phyloP scores from a whole-genome alignment of 1,284 basidiomycete genomes.

The Apiotrichum sp. region DNA sequence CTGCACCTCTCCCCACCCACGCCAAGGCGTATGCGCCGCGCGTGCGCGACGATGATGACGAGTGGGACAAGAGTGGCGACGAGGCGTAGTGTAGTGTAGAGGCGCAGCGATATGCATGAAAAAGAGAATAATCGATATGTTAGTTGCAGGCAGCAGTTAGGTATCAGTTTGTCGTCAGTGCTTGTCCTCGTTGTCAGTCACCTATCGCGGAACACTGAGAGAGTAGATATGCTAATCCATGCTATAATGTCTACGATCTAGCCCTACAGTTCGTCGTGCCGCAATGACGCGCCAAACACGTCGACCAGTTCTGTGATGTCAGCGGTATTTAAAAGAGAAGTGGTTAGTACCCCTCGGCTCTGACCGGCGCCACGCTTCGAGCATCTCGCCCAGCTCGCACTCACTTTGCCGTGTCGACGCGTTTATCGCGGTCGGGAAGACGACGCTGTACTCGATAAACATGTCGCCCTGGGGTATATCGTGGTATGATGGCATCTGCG shows the following conservation, averaged over 20 bases:
- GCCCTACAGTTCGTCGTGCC: background rate
- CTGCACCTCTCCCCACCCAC: background rate
- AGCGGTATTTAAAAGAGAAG: too few species aligned
- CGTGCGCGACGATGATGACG: conserved; percentile 1
- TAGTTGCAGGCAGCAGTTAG: too few species aligned
- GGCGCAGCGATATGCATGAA: too few species aligned
- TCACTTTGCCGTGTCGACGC: conserved; percentile 62
- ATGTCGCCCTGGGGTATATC: conserved; percentile 66
- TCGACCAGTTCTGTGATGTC: conserved; percentile 9
- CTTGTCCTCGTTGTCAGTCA: too few species aligned
- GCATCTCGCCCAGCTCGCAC: conserved; percentile 10
- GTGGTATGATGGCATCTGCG: conserved; percentile 66
- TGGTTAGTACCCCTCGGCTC: too few species aligned
- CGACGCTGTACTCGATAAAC: conserved; percentile 84
- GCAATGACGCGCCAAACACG: conserved; percentile 2
- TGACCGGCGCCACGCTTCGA: too few species aligned
- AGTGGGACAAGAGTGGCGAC: conserved; percentile 14
- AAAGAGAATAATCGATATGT: too few species aligned
- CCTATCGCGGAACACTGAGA: too few species aligned
- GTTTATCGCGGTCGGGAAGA: conserved; percentile 68
- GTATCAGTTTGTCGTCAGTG: too few species aligned
- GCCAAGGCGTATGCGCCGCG: background rate
- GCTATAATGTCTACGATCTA: background rate
- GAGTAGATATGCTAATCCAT: background rate
- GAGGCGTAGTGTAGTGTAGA: conserved; percentile 2